These are phyloP conservation scores for Ceratobasidium sp. DNA, from an alignment of 1,284 basidiomycete genomes.

Conservation along the genomic window DNA sequence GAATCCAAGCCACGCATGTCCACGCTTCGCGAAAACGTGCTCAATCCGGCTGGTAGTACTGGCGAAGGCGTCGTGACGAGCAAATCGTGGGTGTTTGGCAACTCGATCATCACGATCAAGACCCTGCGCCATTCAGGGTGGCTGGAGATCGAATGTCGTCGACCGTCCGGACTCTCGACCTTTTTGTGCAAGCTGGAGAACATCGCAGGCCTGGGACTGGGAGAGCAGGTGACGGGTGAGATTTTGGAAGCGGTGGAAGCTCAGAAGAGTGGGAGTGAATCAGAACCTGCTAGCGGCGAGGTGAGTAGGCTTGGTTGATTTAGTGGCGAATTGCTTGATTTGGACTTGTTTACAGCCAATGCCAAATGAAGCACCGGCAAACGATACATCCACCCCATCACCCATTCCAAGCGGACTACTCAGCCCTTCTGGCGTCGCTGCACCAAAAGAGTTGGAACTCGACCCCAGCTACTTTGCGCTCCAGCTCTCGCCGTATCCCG, in stretches of 20 bases:
- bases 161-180: constrained; percentile 86
- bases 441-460: constrained; percentile 73
- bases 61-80: constrained; percentile 57
- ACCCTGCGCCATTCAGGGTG: constrained; percentile 79
- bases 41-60: constrained; percentile 34
- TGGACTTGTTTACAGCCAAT: constrained; percentile 3
- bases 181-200: constrained; percentile 94
- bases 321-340: constrained; percentile 6
- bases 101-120: constrained; percentile 85
- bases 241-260: constrained; percentile 30
- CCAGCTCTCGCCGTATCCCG: constrained; percentile 84
- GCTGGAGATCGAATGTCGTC: constrained; percentile 85
- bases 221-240: constrained; percentile 26
- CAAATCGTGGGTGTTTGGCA: constrained; percentile 89
- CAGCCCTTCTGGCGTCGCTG: constrained; percentile 81
- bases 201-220: constrained; percentile 76
- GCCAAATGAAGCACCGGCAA: neutral
- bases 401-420: constrained; percentile 43
- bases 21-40: constrained; percentile 70
- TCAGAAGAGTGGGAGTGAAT: neutral
- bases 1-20: constrained; percentile 89
- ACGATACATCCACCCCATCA: neutral
- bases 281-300: neutral
- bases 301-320: constrained; percentile 1
- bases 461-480: constrained; percentile 89